Evolutionary conservation across 768 basidiomycete species (phyloP).

Genomic region (Porpolomopsis calyptriformis): DNA sequence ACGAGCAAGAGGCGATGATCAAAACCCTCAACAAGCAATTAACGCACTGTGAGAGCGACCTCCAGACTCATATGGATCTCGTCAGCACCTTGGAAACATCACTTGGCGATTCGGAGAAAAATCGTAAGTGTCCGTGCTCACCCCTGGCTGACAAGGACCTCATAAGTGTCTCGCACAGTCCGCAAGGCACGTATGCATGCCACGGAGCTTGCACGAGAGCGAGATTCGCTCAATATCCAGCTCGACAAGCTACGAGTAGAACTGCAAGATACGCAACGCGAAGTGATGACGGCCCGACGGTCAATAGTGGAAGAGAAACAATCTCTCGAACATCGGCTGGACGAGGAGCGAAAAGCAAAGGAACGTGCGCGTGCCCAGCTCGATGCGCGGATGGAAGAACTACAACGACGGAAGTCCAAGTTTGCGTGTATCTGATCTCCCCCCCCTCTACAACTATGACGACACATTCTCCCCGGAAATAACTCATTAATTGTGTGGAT

Average conservation of each 20-base stretch:
- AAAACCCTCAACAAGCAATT: constrained; percentile 90
- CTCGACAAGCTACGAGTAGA: constrained; percentile 60
- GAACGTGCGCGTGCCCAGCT: constrained; percentile 82
- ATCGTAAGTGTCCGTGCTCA: constrained; percentile 45
- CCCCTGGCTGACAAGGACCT: constrained; percentile 1
- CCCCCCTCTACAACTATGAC: no score
- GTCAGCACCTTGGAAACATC: constrained; percentile 77
- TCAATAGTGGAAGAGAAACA: constrained; percentile 87
- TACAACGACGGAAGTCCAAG: constrained; percentile 80
- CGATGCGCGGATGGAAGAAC: constrained; percentile 79
- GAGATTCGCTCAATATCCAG: constrained; percentile 61
- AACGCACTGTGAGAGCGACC: constrained; percentile 84
- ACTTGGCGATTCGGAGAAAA: constrained; percentile 86
- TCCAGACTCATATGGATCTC: constrained; percentile 86
- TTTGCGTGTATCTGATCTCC: constrained; percentile 70
- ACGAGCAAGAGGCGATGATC: constrained; percentile 85
- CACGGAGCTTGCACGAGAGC: constrained; percentile 78
- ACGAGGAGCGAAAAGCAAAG: constrained; percentile 82
- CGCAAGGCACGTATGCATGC: constrained; percentile 93
- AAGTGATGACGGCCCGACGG: constrained; percentile 64
- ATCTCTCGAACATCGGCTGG: constrained; percentile 68
- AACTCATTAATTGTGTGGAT: no score
- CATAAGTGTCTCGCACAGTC: constrained; percentile 33
- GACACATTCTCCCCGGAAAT: not conserved
- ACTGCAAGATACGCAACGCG: constrained; percentile 67